Evolutionary conservation across 2,329 filamentous ascomycete species (phyloP).

Genomic region (Aspergillus brunneoviolaceus): DNA sequence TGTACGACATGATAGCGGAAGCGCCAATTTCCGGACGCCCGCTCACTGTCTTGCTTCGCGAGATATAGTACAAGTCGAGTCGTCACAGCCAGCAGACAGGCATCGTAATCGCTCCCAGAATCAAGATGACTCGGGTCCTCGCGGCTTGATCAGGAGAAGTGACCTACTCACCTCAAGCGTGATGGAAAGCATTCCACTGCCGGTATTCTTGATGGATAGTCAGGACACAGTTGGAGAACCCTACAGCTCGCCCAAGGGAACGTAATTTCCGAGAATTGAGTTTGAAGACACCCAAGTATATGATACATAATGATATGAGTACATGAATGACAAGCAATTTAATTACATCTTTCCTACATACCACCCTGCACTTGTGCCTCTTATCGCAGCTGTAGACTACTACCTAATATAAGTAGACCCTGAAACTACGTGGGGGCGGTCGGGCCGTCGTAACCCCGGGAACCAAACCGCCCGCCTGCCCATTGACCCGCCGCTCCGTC

Average conservation of each 20-base stretch:
- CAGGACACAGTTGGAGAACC: slow-evolving; percentile 41
- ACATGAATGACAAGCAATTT: slow-evolving; percentile 2
- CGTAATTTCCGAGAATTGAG: background rate
- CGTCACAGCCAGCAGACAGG: slow-evolving; percentile 39
- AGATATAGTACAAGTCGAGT: slow-evolving; percentile 42
- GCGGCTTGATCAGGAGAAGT: slow-evolving; percentile 31
- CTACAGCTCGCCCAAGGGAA: slow-evolving; percentile 30
- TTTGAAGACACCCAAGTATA: background rate
- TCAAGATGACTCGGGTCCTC: slow-evolving; percentile 17
- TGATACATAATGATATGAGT: background rate
- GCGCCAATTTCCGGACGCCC: slow-evolving; percentile 13
- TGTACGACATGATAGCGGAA: slow-evolving; percentile 16
- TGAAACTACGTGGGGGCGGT: slow-evolving; percentile 24
- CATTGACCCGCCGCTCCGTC: slow-evolving; percentile 9
- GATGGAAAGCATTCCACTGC: slow-evolving; percentile 46
- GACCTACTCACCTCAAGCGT: slow-evolving; percentile 44
- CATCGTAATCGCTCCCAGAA: slow-evolving; percentile 14
- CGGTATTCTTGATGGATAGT: slow-evolving; percentile 39
- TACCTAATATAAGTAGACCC: background rate
- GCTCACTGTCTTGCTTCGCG: slow-evolving; percentile 23
- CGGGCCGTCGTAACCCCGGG: slow-evolving; percentile 31
- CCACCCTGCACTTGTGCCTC: background rate
- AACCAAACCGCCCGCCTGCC: slow-evolving; percentile 10
- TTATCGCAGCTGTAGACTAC: background rate
- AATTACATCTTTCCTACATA: background rate